Conservation (phyloP, 208 protist genomes). For the Leishmania arabica region DNA sequence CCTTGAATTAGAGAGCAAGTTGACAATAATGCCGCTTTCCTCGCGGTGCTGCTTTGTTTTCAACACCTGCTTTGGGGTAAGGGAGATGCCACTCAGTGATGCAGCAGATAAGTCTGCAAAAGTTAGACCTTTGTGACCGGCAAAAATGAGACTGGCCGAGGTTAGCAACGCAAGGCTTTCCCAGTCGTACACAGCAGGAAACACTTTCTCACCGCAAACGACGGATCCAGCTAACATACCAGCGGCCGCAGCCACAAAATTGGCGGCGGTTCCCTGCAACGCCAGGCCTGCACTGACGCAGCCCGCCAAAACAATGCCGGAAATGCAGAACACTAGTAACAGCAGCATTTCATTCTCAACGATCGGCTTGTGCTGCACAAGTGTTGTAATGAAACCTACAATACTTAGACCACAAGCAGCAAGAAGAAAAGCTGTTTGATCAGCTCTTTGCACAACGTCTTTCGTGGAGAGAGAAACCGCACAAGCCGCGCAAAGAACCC, state of each 20-base stretch:
- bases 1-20: conserved; percentile 25
- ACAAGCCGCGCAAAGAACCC: conserved; percentile 5
- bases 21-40: conserved; percentile 7
- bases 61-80: conserved; percentile 23
- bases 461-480: conserved; percentile 15
- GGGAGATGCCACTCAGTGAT: not conserved
- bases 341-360: conserved; percentile 18
- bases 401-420: conserved; percentile 5
- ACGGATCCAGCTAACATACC: conserved; percentile 7
- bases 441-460: conserved; percentile 8
- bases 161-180: conserved; percentile 9
- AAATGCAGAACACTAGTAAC: conserved; percentile 13
- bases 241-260: not conserved
- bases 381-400: conserved; percentile 18
- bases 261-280: not conserved
- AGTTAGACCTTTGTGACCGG: conserved; percentile 9
- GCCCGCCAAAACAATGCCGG: not conserved
- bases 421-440: conserved; percentile 13
- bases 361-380: not conserved
- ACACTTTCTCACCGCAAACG: not conserved
- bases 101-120: conserved; percentile 1
- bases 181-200: conserved; percentile 10
- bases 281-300: conserved; percentile 1
- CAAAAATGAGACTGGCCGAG: not conserved
- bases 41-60: conserved; percentile 8